Evolutionary conservation across 306 rosid species (phyloP), one percentile per base, ranked within the genome.

Genomic region (Trichosanthes cucumerina): DNA sequence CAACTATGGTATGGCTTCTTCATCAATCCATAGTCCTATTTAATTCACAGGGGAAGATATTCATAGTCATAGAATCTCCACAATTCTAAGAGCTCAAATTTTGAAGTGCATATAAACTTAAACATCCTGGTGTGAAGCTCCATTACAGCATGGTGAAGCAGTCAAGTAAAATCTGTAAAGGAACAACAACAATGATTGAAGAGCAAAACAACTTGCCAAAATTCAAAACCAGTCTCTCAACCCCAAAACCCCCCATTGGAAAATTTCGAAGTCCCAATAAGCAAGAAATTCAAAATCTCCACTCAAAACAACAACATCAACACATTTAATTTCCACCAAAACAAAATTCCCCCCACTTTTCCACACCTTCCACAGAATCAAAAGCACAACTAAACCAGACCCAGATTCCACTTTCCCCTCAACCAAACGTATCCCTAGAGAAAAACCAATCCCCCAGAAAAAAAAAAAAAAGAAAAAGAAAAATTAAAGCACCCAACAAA

Each of bases 81-180:
- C 41, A 18, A 73, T 73, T 73, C 23, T 31, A 73, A 47, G 8
- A 49, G 78, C 78, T 49, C 46, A 50, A 47, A 50, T 16, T 49
- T 50, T 50, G 46, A 31, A 74, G 39, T 31, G 28, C 38, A 44
- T 16, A 69, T 14, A 72, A 72, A 72, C 58, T 50, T 31, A 74
- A 74, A 31, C 43, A n/a, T 28, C 62, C 62, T 50, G 8, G 28
- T 50, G 41, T 49, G 59, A 6, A 33, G 62, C 46, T 74, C 78
- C 78, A 74, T 31, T 50, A 50, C 78, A 49, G 8, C 77, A 72
- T 14, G 59, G 58, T 24, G 31, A 71, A 71, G 77, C 77, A 46
- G 77, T 50, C 62, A 19, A 74, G 46, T 50, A 46, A 74, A 73
- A 74, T 31, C 60, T 74, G 78, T 26, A 74, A 74, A 28, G 41